Conservation (phyloP, 116 monocot species). For the Papilionanthe hybrid region DNA sequence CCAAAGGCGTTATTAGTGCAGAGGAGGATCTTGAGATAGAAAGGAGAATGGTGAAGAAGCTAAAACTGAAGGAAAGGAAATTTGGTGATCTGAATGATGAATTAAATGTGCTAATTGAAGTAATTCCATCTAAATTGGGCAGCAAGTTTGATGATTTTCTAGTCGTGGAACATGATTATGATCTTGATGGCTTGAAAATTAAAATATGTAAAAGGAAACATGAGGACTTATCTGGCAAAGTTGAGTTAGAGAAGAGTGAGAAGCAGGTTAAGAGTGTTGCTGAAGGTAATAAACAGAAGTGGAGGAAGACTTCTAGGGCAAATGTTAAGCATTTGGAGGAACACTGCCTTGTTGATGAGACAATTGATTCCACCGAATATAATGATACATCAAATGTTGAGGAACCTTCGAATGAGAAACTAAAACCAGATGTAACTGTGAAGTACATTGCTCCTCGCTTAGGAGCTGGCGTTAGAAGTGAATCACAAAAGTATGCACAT, state of each 20-base stretch:
- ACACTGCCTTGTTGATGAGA: not conserved
- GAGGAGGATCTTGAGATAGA: slow-evolving; percentile 58
- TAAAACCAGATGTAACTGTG: not conserved
- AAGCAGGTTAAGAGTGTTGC: not conserved
- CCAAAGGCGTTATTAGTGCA: slow-evolving; percentile 7
- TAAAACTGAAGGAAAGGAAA: slow-evolving; percentile 69
- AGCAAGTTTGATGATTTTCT: slow-evolving; percentile 11
- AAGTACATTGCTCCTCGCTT: slow-evolving; percentile 77
- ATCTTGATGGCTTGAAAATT: not conserved
- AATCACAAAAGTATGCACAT: slow-evolving; percentile 65
- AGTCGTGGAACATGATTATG: not conserved
- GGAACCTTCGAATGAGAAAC: slow-evolving; percentile 11
- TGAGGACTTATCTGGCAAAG: not conserved
- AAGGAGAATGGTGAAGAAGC: slow-evolving; percentile 70
- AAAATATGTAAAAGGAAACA: not conserved
- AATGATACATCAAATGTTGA: slow-evolving; percentile 1
- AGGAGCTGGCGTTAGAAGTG: slow-evolving; percentile 26
- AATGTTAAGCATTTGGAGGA: not conserved
- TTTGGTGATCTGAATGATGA: slow-evolving; percentile 53
- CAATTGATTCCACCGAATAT: slow-evolving; percentile 3
- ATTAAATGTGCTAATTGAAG: slow-evolving; percentile 55
- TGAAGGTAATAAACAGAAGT: slow-evolving; percentile 24
- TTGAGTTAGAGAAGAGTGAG: not conserved
- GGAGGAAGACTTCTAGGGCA: slow-evolving; percentile 15
- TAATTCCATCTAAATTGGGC: slow-evolving; percentile 28